Percentiles rank a stretch among this genome's conserved stretches.
Conservation (phyloP, 805 yeast species). For the Yamadazyma olivae region DNA sequence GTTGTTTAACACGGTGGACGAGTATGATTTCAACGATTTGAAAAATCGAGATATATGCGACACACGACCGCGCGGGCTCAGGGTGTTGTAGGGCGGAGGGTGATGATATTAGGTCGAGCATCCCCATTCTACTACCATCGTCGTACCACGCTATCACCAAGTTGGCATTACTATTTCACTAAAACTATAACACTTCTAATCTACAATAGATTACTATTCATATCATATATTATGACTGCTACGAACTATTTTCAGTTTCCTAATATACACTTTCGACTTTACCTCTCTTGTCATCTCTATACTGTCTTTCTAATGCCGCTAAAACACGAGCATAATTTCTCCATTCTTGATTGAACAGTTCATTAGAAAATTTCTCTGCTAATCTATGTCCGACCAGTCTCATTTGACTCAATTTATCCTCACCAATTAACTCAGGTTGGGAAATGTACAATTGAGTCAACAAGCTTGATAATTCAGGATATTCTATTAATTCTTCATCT, state of each 20-base stretch:
- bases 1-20: conserved; percentile 7
- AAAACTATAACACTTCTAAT: too few species aligned
- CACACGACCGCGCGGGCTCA: neutral
- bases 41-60: neutral
- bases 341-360: conserved; percentile 57
- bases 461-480: conserved; percentile 48
- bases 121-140: too few species aligned
- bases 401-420: conserved; percentile 34
- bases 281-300: conserved; percentile 24
- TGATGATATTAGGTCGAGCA: too few species aligned
- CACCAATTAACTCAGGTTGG: conserved; percentile 20
- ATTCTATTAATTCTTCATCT: conserved; percentile 12
- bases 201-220: neutral
- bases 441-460: conserved; percentile 43
- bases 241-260: neutral
- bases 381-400: conserved; percentile 45
- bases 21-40: neutral
- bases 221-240: neutral
- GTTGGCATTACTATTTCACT: too few species aligned
- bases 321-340: conserved; percentile 16
- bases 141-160: too few species aligned
- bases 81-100: too few species aligned
- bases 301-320: conserved; percentile 7
- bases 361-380: conserved; percentile 61
- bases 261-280: conserved; percentile 20